Conservation (phyloP, 305 asterid genomes). For the Withania somnifera region DNA sequence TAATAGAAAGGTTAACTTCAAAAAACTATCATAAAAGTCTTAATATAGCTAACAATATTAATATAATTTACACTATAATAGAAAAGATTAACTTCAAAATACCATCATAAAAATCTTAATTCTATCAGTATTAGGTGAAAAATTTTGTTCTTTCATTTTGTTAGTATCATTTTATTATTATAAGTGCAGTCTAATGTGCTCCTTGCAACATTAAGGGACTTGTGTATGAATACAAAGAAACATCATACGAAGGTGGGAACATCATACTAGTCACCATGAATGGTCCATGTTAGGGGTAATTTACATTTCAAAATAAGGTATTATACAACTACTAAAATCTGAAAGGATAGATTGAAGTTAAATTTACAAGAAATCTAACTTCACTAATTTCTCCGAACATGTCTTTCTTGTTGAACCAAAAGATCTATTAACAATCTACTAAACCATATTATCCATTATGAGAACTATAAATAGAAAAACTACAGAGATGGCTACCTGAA, state of each 20-base stretch:
- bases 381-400: not conserved
- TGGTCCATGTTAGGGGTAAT: not conserved
- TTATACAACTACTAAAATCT: not conserved
- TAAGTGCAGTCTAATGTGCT: not conserved
- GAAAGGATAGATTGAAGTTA: not conserved
- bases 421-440: not conserved
- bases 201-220: not conserved
- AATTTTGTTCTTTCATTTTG: not conserved
- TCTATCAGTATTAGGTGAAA: not conserved
- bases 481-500: conserved; percentile 45
- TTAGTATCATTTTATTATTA: not conserved
- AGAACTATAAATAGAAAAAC: not conserved
- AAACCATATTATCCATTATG: not conserved
- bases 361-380: not conserved
- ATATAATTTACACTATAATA: not conserved
- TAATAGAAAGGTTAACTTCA: not conserved
- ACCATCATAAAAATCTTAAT: too few species aligned
- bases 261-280: not conserved
- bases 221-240: not conserved
- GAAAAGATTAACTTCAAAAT: too few species aligned
- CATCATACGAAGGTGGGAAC: not conserved
- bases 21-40: not conserved
- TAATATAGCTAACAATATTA: not conserved
- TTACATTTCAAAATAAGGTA: not conserved
- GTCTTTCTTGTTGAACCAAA: not conserved